Conservation (phyloP, 768 basidiomycete genomes). For the Tulasnella sp. region DNA sequence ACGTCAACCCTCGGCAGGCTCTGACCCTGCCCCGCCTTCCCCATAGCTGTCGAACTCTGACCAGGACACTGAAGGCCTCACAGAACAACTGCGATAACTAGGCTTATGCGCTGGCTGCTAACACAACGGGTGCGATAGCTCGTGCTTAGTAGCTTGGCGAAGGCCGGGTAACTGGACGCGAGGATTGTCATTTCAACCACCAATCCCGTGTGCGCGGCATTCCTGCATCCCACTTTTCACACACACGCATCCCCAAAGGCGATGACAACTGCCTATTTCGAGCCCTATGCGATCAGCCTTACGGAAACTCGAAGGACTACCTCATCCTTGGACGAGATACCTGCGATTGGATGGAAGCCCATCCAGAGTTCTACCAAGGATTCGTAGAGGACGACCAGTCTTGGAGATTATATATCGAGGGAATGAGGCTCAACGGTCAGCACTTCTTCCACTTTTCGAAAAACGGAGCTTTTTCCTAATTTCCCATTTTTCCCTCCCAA, state of each 20-base stretch:
- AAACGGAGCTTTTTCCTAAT: too few species aligned
- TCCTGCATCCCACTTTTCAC: not conserved
- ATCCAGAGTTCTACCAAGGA: conserved; percentile 75
- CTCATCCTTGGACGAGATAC: conserved; percentile 69
- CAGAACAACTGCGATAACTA: conserved; percentile 70
- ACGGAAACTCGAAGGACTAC: conserved; percentile 74
- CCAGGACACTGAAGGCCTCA: conserved; percentile 67
- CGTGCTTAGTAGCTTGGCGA: too few species aligned
- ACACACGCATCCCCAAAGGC: conserved; percentile 23
- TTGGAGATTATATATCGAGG: conserved; percentile 67
- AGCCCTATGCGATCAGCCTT: conserved; percentile 84
- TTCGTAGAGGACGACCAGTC: conserved; percentile 89
- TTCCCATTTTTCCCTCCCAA: too few species aligned
- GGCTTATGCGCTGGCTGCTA: conserved; percentile 88
- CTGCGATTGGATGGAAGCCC: conserved; percentile 76
- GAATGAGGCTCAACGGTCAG: conserved; percentile 79
- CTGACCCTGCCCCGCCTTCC: not conserved
- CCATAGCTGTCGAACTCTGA: conserved; percentile 55
- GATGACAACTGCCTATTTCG: conserved; percentile 94
- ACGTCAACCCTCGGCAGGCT: not conserved
- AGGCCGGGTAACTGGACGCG: not conserved
- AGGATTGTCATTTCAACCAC: not conserved
- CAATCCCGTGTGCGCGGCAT: not conserved
- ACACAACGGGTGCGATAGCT: conserved; percentile 70
- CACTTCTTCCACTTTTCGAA: conserved; percentile 34